Base-by-base conservation (phyloP, 805 yeast genomes). In the Wickerhamiella lipophila region DNA sequence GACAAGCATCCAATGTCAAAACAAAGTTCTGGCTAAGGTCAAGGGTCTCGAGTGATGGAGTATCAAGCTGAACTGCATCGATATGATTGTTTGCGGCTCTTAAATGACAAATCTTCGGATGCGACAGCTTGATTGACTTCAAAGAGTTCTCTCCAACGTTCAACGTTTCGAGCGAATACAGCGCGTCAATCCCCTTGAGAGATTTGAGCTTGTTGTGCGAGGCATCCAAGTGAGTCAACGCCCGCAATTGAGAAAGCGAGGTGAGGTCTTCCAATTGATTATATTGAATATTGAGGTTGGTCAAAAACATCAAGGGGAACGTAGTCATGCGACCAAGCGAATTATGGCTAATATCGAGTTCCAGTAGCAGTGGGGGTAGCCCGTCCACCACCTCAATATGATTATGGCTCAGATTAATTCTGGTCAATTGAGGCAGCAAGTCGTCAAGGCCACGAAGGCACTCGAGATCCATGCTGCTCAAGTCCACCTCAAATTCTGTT, bases 31-130 rank as follows among this genome's bases (percentile, higher is more conserved):
- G 30, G 23, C 52, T 56, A 3, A 57, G 44, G 15, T 50, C 50
- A 19, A 58, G 50, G 6, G 47, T 51, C n/a, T 55, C 58, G 6
- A 58, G 49, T 9, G 38, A 27, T 0, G 61, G 60, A n/a, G 54
- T 46, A 1, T 55, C 47, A 2, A 57, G 42, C 2, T 46, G 46
- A 12, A 52, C 54, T 0, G 53, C 53, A 6, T 30, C 46, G 21
- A 58, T 43, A 9, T 51, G 41, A 40, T 58, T 58, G 29, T 47
- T 19, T 3, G 55, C 49, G 2, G 60, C 60, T 21, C 50, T 50
- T 22, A 58, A 53, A 23, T 52, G 57, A 3, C 47, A 46, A 4
- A 58, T 53, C 39, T 49, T 46, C 6, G 54, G 53, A 8, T 51
- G 47, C 16, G 32, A 34, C 21, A 57, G 15, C n/a, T 52, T 47